Evolutionary conservation across 2,329 filamentous ascomycete genomes (phyloP).

Genomic region (Saccharata proteae): DNA sequence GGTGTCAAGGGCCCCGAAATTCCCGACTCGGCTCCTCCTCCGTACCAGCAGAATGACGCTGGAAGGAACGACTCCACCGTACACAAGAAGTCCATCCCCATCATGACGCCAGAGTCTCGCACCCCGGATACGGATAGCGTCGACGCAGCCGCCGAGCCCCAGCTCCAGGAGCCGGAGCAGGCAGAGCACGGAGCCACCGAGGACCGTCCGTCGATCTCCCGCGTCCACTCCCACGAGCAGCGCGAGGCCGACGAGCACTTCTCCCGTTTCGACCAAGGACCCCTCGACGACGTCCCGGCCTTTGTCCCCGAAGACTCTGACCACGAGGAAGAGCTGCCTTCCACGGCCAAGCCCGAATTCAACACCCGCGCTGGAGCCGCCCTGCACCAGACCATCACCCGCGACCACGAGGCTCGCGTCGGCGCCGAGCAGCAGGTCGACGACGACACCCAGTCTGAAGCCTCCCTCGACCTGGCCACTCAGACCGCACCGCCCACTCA

Average conservation of each 20-base stretch:
- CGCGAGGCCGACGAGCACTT: constrained; percentile 50
- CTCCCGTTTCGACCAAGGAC: constrained; percentile 74
- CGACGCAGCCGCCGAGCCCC: constrained; percentile 10
- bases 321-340: constrained; percentile 14
- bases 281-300: constrained; percentile 73
- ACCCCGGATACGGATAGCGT: constrained; percentile 25
- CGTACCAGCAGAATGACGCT: not conserved
- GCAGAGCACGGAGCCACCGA: too few relatives aligned
- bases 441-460: constrained; percentile 14
- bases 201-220: constrained; percentile 6
- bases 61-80: not conserved
- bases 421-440: constrained; percentile 19
- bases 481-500: constrained; percentile 31
- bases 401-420: constrained; percentile 7
- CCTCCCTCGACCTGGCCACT: constrained; percentile 26
- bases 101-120: constrained; percentile 12
- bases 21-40: constrained; percentile 6
- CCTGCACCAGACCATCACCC: constrained; percentile 14
- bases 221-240: constrained; percentile 40
- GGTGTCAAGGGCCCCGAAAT: constrained; percentile 1
- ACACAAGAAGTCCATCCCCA: constrained; percentile 14
- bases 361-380: constrained; percentile 7
- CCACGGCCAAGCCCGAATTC: constrained; percentile 12
- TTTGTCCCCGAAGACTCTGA: constrained; percentile 49
- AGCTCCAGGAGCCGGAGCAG: too few relatives aligned